Conservation (phyloP, 257 asterid genomes). For the Solanum dulcamara region DNA sequence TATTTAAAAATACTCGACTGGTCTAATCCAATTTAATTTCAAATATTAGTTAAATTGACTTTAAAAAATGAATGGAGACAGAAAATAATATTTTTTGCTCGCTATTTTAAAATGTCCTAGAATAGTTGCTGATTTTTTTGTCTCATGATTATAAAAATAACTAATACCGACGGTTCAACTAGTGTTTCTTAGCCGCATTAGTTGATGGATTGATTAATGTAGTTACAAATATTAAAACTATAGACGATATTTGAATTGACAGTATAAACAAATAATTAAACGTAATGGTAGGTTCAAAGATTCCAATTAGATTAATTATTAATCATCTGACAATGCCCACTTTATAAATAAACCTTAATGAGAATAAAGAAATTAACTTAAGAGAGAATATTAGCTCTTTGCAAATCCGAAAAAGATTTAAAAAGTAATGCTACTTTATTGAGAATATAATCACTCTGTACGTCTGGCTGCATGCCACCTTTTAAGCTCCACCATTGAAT, state of each 20-base stretch:
- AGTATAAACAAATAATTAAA: not conserved
- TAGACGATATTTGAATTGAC: not conserved
- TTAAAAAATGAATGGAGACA: too few relatives aligned
- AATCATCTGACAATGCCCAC: constrained; percentile 4
- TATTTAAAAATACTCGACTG: not conserved
- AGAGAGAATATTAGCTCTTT: constrained; percentile 1
- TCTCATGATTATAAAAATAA: not conserved
- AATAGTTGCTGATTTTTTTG: not conserved
- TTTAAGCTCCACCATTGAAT: constrained; percentile 1
- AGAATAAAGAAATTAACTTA: not conserved
- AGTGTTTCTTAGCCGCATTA: not conserved
- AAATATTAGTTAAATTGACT: not conserved
- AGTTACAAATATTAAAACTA: not conserved
- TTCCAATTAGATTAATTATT: not conserved
- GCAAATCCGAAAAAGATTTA: not conserved
- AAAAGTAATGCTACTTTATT: not conserved
- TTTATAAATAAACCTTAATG: not conserved
- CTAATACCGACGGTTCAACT: not conserved
- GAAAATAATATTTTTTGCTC: not conserved
- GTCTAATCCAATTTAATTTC: not conserved
- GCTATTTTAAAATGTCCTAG: not conserved
- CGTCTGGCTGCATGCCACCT: not conserved
- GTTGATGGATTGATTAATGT: not conserved
- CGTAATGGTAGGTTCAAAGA: not conserved
- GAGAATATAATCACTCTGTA: not conserved